phyloP scores from a whole-genome alignment of 164 flowering plant genomes.

The Vitis rupestris region DNA sequence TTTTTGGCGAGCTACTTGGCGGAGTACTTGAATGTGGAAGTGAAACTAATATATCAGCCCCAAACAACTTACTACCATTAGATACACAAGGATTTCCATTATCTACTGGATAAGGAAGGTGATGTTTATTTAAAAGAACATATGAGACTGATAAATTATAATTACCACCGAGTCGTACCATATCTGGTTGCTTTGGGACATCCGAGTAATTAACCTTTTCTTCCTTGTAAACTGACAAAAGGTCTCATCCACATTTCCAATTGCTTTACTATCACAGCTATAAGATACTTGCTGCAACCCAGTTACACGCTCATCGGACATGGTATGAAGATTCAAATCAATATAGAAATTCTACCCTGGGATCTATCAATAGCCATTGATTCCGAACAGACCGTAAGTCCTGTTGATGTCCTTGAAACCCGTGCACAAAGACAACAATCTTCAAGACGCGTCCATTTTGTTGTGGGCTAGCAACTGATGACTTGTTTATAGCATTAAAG shows the following conservation, averaged over 20 bases:
- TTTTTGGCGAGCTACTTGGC: slow-evolving; percentile 12
- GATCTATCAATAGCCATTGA: too few relatives aligned
- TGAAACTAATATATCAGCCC: slow-evolving; percentile 26
- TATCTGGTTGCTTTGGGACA: slow-evolving; percentile 9
- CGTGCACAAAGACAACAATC: too few relatives aligned
- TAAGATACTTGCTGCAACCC: too few relatives aligned
- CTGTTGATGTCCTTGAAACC: too few relatives aligned
- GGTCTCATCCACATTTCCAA: too few relatives aligned
- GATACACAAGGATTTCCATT: slow-evolving; percentile 3
- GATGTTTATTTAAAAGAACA: slow-evolving; percentile 5
- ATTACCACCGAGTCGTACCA: slow-evolving; percentile 11
- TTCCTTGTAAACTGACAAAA: too few relatives aligned
- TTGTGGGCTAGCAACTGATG: slow-evolving; percentile 46
- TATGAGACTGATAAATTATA: slow-evolving; percentile 2
- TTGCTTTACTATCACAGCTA: too few relatives aligned
- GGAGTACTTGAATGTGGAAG: slow-evolving; percentile 10
- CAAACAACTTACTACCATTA: slow-evolving; percentile 33
- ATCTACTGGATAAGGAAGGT: slow-evolving; percentile 16
- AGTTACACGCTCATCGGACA: too few relatives aligned
- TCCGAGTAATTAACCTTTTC: slow-evolving; percentile 7
- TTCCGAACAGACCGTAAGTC: too few relatives aligned
- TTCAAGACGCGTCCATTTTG: too few relatives aligned
- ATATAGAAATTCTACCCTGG: too few relatives aligned
- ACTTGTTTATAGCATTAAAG: slow-evolving; percentile 28
- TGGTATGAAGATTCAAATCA: too few relatives aligned